Base-by-base conservation (phyloP, 2,329 filamentous ascomycete species). In the Aphanocladium album region DNA sequence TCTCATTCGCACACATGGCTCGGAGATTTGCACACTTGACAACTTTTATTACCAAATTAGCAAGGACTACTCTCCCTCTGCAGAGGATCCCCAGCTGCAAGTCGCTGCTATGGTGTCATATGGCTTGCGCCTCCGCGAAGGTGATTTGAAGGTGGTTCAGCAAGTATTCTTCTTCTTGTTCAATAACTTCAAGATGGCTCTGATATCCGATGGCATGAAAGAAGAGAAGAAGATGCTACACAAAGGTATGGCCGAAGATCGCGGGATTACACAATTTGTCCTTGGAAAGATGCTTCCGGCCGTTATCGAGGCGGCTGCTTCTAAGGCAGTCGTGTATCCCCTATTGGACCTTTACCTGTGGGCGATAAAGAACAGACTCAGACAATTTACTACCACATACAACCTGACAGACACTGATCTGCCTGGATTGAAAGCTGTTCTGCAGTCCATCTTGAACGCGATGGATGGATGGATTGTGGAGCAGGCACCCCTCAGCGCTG, bases 91-190 rank as follows among this genome's bases (percentile, higher is more conserved):
- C 2, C 77, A 82, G 41, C 74, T 86, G 5, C 83, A 84, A 62
- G 77, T 81, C 25, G 83, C 83, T 4, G 77, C 76, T 5, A 82
- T 86, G 66, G 67, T 82, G 17, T 80, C 81, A 2, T 86, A 84
- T 67, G 83, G 82, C 1, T 71, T 85, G 35, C 78, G 80, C 45
- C 70, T 86, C 17, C 73, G 75, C 43, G 83, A 86, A 62, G 79
- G 77, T 1, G 83, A 85, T 58, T 66, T 70, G 2, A 76, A 74
- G 33, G 79, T 78, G 4, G 70, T 71, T 6, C 75, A 79, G 19
- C 77, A 79, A 57, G 74, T 86, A 3, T 86, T 86, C 66, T 81
- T 80, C 68, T 82, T 83, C 61, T 73, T 86, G 2, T 80, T 79
- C 67, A 82, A 82, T 64, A 84, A 80, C 68, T 83, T 84, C 68